phyloP scores from a whole-genome alignment of 352 stramenopile genomes.

The Globisporangium cylindrosporum region DNA sequence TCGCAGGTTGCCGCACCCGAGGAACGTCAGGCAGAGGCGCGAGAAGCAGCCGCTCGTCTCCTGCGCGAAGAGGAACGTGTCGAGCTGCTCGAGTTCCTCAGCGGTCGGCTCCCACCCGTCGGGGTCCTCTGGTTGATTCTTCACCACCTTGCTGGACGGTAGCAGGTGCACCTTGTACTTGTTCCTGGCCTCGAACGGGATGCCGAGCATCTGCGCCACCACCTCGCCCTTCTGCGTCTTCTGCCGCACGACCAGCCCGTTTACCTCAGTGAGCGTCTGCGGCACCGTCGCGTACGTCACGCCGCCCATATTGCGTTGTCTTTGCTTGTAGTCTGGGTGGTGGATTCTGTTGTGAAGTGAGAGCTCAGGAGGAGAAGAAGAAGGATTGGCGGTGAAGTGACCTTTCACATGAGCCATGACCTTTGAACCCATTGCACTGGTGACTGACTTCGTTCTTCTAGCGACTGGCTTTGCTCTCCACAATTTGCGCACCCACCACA shows the following conservation, averaged over 20 bases:
- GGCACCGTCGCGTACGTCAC: slow-evolving; percentile 23
- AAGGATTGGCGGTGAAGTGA: neutral
- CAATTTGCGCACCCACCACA: too few relatives aligned
- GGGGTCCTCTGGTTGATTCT: slow-evolving; percentile 39
- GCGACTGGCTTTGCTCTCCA: too few relatives aligned
- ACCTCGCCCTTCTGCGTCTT: slow-evolving; percentile 45
- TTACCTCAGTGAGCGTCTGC: slow-evolving; percentile 31
- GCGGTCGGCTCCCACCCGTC: slow-evolving; percentile 43
- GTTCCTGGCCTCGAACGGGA: slow-evolving; percentile 60
- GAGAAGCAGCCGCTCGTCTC: slow-evolving; percentile 39
- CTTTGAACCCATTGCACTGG: neutral
- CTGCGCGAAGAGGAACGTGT: slow-evolving; percentile 44
- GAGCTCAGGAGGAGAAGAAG: neutral
- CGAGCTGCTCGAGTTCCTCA: slow-evolving; percentile 45
- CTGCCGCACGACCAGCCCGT: slow-evolving; percentile 53
- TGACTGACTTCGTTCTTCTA: too few relatives aligned
- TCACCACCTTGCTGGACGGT: slow-evolving; percentile 46
- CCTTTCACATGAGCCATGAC: neutral
- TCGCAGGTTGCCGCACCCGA: slow-evolving; percentile 38
- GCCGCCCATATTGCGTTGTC: neutral
- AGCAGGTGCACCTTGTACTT: slow-evolving; percentile 53
- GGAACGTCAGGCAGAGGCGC: slow-evolving; percentile 29
- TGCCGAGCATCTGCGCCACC: slow-evolving; percentile 42
- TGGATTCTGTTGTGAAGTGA: neutral
- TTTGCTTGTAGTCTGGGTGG: neutral